Base-by-base conservation (phyloP, 208 protist species). In the Acanthamoeba sp. region DNA sequence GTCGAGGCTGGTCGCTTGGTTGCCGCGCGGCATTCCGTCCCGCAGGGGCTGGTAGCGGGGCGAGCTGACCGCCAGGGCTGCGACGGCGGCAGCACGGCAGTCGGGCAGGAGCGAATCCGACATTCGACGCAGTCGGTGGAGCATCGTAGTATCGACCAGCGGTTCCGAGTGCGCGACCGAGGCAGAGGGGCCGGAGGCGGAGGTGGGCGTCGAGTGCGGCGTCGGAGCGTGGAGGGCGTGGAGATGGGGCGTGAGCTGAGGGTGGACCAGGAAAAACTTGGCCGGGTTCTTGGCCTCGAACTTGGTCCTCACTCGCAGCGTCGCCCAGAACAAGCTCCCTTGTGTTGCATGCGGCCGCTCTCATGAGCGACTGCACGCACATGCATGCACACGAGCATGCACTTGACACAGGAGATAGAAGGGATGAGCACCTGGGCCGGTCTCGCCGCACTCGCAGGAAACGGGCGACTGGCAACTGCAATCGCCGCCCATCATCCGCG, bases 211-310 rank as follows among this genome's bases (percentile, higher is more conserved):
- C 42, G 7, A 29, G 27, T 57, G 36, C 5, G 18, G 1, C 1
- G 42, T 1, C 76, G 76, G 76, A 4, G 4, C 38, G 45, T 57
- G n/a, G 38, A 85, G 76, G n/a, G 76, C 18, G 45, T 59, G 20
- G 76, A 85, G 76, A 32, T 50, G 27, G 36, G 76, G 45, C n/a
- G 76, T 85, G 45, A 85, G 76, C 76, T 85, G 36, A 0, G 76
- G 76, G 76, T 85, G 76, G 42, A 85, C 40, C n/a, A 85, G 76
- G 45, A 59, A 57, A 22, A 85, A 59, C 76, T 85, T 85, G 76
- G 76, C 9, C 27, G 76, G 76, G 14, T 48, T 24, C 45, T 85
- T 85, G 76, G 76, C n/a, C 42, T 85, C 76, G 45, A 59, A 85
- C n/a, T 1, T 24, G 16, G 76, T 85, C 42, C 76, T 1, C 14